These are phyloP conservation scores for Fusarium cicatricum DNA, from an alignment of 2,329 filamentous ascomycete genomes.

Conservation along the genomic window DNA sequence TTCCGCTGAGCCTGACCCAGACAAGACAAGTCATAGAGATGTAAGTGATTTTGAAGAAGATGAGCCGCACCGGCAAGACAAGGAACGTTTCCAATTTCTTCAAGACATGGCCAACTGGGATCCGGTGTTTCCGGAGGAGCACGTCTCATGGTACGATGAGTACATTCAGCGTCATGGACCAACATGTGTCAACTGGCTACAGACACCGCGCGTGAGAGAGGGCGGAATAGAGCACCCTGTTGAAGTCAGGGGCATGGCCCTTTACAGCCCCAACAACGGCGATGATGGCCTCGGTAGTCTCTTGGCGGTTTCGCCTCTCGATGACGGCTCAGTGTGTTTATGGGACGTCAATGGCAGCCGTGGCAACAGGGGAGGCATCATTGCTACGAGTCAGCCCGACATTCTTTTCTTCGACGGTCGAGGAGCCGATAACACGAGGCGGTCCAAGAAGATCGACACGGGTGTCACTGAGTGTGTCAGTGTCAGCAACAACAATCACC, in stretches of 20 bases:
- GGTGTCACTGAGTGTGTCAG: slow-evolving; percentile 83
- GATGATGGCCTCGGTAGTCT: slow-evolving; percentile 54
- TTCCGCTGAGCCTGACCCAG: slow-evolving; percentile 31
- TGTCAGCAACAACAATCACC: slow-evolving; percentile 71
- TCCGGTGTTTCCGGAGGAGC: slow-evolving; percentile 75
- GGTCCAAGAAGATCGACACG: slow-evolving; percentile 73
- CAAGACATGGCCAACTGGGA: slow-evolving; percentile 84
- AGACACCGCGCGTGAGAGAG: slow-evolving; percentile 62
- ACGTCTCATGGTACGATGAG: slow-evolving; percentile 85
- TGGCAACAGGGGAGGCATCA: slow-evolving; percentile 65
- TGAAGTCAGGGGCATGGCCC: slow-evolving; percentile 77
- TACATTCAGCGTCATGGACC: slow-evolving; percentile 84
- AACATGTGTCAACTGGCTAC: slow-evolving; percentile 79
- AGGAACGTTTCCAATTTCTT: slow-evolving; percentile 34
- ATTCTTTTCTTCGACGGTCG: slow-evolving; percentile 69
- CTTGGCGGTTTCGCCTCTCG: slow-evolving; percentile 77
- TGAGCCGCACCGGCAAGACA: slow-evolving; percentile 18
- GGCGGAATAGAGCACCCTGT: slow-evolving; percentile 55
- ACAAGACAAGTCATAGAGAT: slow-evolving; percentile 11
- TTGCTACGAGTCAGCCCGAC: slow-evolving; percentile 71
- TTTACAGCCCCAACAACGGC: slow-evolving; percentile 65
- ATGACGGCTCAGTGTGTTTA: slow-evolving; percentile 86
- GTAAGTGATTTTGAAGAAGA: slow-evolving; percentile 23
- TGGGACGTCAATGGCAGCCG: slow-evolving; percentile 77
- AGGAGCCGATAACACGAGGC: slow-evolving; percentile 54